phyloP scores from a whole-genome alignment of 1,139 yeast genomes.

The Candida sp. region DNA sequence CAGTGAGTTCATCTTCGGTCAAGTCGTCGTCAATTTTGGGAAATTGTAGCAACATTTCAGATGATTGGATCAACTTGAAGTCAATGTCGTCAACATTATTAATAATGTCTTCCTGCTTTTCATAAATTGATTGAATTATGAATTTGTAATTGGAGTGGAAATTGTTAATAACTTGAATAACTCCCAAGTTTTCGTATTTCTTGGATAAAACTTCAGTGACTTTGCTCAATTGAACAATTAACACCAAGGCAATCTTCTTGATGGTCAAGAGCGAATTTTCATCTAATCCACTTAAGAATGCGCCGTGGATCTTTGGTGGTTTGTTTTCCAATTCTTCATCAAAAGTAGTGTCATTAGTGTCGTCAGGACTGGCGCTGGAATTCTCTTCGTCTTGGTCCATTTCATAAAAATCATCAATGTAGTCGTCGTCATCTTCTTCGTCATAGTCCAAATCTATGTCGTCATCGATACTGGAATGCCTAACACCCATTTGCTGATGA shows the following conservation, averaged over 20 bases:
- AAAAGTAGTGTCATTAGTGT: constrained; percentile 18
- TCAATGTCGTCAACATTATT: constrained; percentile 19
- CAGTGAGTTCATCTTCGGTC: constrained; percentile 11
- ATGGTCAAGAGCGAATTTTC: constrained; percentile 42
- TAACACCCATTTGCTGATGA: constrained; percentile 10
- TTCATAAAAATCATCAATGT: constrained; percentile 13
- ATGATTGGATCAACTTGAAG: constrained; percentile 22
- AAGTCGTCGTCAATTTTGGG: constrained; percentile 18
- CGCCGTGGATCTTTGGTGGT: constrained; percentile 47
- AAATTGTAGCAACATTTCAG: constrained; percentile 33
- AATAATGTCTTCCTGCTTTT: constrained; percentile 22
- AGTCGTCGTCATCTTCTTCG: constrained; percentile 9
- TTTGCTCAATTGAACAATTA: constrained; percentile 47
- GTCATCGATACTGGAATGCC: constrained; percentile 15
- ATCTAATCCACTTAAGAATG: constrained; percentile 59
- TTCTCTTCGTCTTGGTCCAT: constrained; percentile 10
- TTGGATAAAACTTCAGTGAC: constrained; percentile 60
- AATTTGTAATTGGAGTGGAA: constrained; percentile 30
- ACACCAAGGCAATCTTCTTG: constrained; percentile 48
- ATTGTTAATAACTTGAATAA: constrained; percentile 41
- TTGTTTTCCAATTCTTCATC: constrained; percentile 32
- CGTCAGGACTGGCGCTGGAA: constrained; percentile 15
- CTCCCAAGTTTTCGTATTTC: constrained; percentile 53
- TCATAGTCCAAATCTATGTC: constrained; percentile 15
- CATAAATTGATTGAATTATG: constrained; percentile 29